Evolutionary conservation across 2,329 filamentous ascomycete species (phyloP), one percentile per base, ranked within the genome.

Genomic region (Ophiostoma quercus): DNA sequence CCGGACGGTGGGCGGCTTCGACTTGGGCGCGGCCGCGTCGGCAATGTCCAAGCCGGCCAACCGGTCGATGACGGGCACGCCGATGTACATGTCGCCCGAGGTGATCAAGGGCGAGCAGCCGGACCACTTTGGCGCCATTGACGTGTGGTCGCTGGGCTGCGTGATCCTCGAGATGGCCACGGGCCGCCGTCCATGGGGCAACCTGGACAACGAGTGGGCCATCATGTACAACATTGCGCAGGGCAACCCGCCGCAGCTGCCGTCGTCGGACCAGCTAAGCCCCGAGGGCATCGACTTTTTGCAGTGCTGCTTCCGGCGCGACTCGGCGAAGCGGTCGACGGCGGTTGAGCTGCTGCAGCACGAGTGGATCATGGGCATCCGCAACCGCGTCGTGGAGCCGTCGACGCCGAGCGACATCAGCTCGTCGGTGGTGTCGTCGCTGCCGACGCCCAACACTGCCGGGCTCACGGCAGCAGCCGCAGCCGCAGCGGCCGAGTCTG

Each of bases 191-290:
- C 95, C 95, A 1, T 99, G 95, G 95, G 92, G 93, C 34, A 92
- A 90, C 73, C 88, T 98, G 66, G 95, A 99, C 82, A 99, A 99
- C 77, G 95, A 99, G 79, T 99, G 94, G 93, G 95, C 95, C 60
- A 98, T 99, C 81, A 99, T 99, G 95, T 99, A 97, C 85, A 98
- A 98, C 82, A 99, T 99, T 76, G 95, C 95, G 1, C 94, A 97
- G 78, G 95, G 95, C 73, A 96, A 97, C 75, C 91, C 93, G 67
- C 95, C 95, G 6, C 90, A 92, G 77, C 84, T 97, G 70, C 95
- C 95, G 1, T 84, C 87, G 0, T 78, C 83, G 0, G 94, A 98
- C 68, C 94, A 98, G 79, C 86, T 99, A 73, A 95, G 91, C 76
- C 86, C 89, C 0, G 80, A 87, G 70, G 95, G 95, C 29, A 88